Conservation (phyloP, 306 rosid genomes). For the Castanea crenata region DNA sequence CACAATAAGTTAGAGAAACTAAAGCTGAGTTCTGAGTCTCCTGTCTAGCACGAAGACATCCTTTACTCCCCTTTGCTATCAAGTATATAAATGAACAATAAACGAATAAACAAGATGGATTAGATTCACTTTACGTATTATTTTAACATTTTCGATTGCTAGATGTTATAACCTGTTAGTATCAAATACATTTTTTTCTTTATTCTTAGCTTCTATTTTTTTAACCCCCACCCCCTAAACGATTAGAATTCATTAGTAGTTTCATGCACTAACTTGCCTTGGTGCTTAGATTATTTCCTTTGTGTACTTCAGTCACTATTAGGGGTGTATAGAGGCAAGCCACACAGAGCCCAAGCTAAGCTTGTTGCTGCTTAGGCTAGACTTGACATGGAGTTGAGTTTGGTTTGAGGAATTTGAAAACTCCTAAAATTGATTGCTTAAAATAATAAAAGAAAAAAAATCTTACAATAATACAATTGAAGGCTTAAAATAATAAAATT, state of each 20-base stretch:
- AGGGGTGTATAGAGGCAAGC: neutral
- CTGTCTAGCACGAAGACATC: neutral
- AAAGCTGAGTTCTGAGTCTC: no score
- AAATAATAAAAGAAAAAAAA: no score
- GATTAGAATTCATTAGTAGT: neutral
- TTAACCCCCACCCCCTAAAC: neutral
- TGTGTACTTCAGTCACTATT: no score
- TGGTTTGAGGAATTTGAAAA: neutral
- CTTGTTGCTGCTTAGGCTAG: neutral
- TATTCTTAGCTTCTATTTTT: neutral
- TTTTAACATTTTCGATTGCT: neutral
- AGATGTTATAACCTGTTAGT: neutral
- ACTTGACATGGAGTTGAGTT: neutral
- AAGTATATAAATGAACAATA: neutral
- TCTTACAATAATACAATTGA: no score
- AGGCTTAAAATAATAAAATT: no score
- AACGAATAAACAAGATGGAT: neutral
- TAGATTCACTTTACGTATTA: neutral
- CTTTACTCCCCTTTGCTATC: neutral
- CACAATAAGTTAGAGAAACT: neutral
- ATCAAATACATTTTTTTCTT: neutral
- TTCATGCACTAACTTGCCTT: neutral
- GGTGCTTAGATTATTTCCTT: neutral
- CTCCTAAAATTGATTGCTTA: no score
- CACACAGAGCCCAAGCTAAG: neutral